These are phyloP conservation scores for Fusarium begoniae DNA, from an alignment of 2,329 filamentous ascomycete genomes.

Conservation along the genomic window DNA sequence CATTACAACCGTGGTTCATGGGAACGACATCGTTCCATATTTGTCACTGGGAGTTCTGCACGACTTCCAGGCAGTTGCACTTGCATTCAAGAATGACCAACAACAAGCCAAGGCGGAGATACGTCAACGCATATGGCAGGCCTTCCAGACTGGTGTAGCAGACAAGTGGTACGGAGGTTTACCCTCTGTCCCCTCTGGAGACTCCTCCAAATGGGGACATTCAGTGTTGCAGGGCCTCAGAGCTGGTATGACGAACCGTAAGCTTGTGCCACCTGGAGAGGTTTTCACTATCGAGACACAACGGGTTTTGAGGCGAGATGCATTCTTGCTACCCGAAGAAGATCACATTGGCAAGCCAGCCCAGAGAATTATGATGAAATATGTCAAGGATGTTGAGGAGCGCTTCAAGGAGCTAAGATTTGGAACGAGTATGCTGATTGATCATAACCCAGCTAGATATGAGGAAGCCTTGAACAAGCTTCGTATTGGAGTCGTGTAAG, in stretches of 20 bases:
- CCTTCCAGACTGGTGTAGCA: constrained; percentile 68
- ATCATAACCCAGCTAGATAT: constrained; percentile 79
- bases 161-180: constrained; percentile 67
- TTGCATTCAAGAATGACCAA: constrained; percentile 78
- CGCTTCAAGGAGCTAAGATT: constrained; percentile 77
- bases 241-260: constrained; percentile 72
- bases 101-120: constrained; percentile 74
- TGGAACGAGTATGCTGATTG: constrained; percentile 76
- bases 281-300: constrained; percentile 78
- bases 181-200: constrained; percentile 50
- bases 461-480: constrained; percentile 74
- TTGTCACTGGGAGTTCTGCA: constrained; percentile 78
- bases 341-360: constrained; percentile 71
- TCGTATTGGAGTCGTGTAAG: constrained; percentile 56
- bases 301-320: constrained; percentile 72
- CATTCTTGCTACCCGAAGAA: constrained; percentile 60
- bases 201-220: constrained; percentile 76
- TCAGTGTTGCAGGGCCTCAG: constrained; percentile 72
- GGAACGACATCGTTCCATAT: constrained; percentile 77
- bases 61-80: constrained; percentile 76
- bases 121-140: constrained; percentile 71
- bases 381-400: constrained; percentile 75
- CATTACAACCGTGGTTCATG: constrained; percentile 78
- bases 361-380: constrained; percentile 73
- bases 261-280: constrained; percentile 79